Evolutionary conservation across 495 filamentous ascomycete genomes (phyloP).

Genomic region (Lineolata rhizophorae): DNA sequence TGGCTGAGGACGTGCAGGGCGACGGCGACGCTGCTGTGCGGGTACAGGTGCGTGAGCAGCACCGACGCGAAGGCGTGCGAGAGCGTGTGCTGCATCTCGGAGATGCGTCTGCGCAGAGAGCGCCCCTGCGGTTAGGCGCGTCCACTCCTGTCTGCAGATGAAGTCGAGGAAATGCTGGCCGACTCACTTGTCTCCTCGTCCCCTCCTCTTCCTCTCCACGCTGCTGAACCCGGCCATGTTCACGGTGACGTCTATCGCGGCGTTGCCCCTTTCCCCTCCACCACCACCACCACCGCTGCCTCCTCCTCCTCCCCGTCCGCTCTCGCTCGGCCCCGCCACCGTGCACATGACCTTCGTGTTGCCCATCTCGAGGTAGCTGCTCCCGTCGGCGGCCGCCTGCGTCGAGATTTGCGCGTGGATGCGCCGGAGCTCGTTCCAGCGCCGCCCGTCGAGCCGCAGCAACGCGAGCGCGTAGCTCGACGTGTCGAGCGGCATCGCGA

Average conservation of each 20-base stretch:
- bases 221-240: constrained; percentile 72
- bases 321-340: constrained; percentile 60
- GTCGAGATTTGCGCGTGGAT: constrained; percentile 77
- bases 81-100: constrained; percentile 61
- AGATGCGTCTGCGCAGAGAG: constrained; percentile 34
- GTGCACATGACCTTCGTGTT: constrained; percentile 94
- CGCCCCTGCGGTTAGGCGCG: not conserved
- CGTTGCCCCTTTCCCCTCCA: constrained; percentile 24
- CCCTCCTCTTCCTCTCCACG: constrained; percentile 58
- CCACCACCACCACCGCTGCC: constrained; percentile 23
- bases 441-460: constrained; percentile 78
- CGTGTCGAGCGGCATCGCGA: constrained; percentile 75
- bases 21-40: constrained; percentile 65
- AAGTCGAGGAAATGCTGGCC: too few relatives aligned
- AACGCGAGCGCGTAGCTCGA: constrained; percentile 68
- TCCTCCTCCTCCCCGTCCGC: constrained; percentile 25
- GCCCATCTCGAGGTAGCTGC: constrained; percentile 79
- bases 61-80: constrained; percentile 46
- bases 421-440: constrained; percentile 94
- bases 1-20: constrained; percentile 71
- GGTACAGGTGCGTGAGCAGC: constrained; percentile 71
- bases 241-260: constrained; percentile 61
- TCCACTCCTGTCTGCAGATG: not conserved
- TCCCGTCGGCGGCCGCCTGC: constrained; percentile 76
- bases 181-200: constrained; percentile 57